These are phyloP conservation scores for Sanghuangporus sanghuang DNA, from an alignment of 1,284 basidiomycete species.

Conservation along the genomic window DNA sequence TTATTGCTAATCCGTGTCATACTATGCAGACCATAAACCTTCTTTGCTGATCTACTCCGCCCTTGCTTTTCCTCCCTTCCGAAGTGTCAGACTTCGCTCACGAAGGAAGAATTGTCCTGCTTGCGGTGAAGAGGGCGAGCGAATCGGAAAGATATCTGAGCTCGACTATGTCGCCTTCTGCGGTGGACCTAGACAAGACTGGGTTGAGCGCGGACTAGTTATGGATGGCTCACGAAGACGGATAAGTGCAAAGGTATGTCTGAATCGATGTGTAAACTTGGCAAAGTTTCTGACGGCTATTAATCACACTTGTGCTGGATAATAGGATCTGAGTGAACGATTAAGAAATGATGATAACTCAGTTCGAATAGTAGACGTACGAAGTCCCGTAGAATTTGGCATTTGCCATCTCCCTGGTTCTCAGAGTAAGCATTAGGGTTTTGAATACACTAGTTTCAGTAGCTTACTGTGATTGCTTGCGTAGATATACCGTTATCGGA, in stretches of 20 bases:
- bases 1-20: not conserved
- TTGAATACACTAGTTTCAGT: not conserved
- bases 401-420: conserved; percentile 81
- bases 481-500: conserved; percentile 65
- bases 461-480: not conserved
- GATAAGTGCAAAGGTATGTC: conserved; percentile 43
- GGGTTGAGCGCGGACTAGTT: conserved; percentile 48
- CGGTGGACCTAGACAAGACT: conserved; percentile 62
- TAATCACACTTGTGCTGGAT: not conserved
- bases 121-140: conserved; percentile 48
- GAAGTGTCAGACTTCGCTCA: conserved; percentile 74
- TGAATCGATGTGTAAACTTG: not conserved
- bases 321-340: conserved; percentile 39
- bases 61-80: conserved; percentile 66
- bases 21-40: conserved; percentile 47
- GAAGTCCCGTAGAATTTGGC: conserved; percentile 77
- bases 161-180: conserved; percentile 79
- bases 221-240: conserved; percentile 33
- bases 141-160: conserved; percentile 40
- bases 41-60: conserved; percentile 72
- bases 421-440: conserved; percentile 55
- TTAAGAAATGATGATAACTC: conserved; percentile 28
- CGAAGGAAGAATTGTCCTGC: conserved; percentile 58
- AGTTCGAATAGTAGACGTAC: conserved; percentile 71
- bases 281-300: not conserved